Base-by-base conservation (phyloP, 805 yeast genomes). In the Hanseniaspora pseudoguilliermondii region DNA sequence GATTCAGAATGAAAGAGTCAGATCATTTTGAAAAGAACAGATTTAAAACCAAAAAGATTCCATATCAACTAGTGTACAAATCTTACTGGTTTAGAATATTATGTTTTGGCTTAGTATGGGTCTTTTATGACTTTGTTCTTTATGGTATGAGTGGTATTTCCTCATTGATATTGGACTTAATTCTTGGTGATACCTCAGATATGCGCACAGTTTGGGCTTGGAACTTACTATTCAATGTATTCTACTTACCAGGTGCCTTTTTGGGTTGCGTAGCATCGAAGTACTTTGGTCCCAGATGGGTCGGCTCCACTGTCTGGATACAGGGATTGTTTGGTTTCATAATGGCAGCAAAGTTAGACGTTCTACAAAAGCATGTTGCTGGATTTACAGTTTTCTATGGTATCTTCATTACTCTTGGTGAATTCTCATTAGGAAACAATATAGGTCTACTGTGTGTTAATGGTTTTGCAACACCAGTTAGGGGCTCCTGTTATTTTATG, bases 401-500 rank as follows among this genome's bases (percentile, higher is more conserved):
- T 72, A 81, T 91, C 60, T 91, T 89, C 69, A 73, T 80, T 67
- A 75, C 95, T 6, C 74, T 87, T 49, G 97, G 97, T 64, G 97
- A 90, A 70, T 86, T 90, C 69, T 95, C 95, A 15, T 40, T 54
- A 8, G 97, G 97, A 72, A 87, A 89, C 70, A 86, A 86, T 70
- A 83, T 86, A 67, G 97, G 97, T 62, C 71, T 86, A 54, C 74
- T 90, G 59, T 95, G 96, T 27, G 78, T 95, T 43, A 89, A 89
- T 71, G 84, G 95, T 9, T 77, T 83, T 48, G 84, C 96, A 44
- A 83, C 96, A 10, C 82, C 95, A 25, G 78, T 89, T 57, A 82
- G 97, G 72, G 97, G 96, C 57, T 86, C 85, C 63, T 86, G 84
- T 70, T 90, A 90, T 66, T 93, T 93, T 93, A 62, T 75, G 88